A percentile compares a stretch with the other conserved stretches of the same genome.
Evolutionary conservation across 805 yeast species (phyloP).

Genomic region (Barnettozyma vustinii): DNA sequence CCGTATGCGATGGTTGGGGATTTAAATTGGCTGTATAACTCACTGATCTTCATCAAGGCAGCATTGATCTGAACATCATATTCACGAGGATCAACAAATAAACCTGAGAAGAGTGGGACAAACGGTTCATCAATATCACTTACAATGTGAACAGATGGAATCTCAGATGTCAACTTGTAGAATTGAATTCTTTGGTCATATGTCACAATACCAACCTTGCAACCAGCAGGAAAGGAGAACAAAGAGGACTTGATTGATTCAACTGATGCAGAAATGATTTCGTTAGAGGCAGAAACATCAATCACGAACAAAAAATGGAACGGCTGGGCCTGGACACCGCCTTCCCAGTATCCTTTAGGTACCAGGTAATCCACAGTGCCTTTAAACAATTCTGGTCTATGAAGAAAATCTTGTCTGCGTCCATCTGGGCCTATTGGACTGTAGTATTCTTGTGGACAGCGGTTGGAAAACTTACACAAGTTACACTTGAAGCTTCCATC

Average conservation of each 20-base stretch:
- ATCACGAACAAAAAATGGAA: slow-evolving; percentile 68
- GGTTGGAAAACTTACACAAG: slow-evolving; percentile 74
- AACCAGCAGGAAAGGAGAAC: slow-evolving; percentile 13
- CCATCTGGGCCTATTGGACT: slow-evolving; percentile 58
- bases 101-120: slow-evolving; percentile 71
- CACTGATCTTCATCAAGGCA: slow-evolving; percentile 58
- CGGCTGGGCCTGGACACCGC: slow-evolving; percentile 36
- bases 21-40: slow-evolving; percentile 33
- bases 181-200: slow-evolving; percentile 71
- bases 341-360: slow-evolving; percentile 63
- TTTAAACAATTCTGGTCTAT: slow-evolving; percentile 68
- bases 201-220: slow-evolving; percentile 63
- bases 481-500: slow-evolving; percentile 73
- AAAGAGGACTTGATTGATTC: slow-evolving; percentile 63
- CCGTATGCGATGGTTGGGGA: slow-evolving; percentile 66
- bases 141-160: slow-evolving; percentile 54
- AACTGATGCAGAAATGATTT: slow-evolving; percentile 56
- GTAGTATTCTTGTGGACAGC: slow-evolving; percentile 60
- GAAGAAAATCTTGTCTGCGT: slow-evolving; percentile 54
- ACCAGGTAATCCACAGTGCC: slow-evolving; percentile 87
- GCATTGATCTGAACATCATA: slow-evolving; percentile 59
- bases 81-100: slow-evolving; percentile 75
- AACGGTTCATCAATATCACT: slow-evolving; percentile 75
- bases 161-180: slow-evolving; percentile 56
- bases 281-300: slow-evolving; percentile 62